These are phyloP conservation scores for Nemania sp. DNA, from an alignment of 2,329 filamentous ascomycete genomes.

Conservation along the genomic window DNA sequence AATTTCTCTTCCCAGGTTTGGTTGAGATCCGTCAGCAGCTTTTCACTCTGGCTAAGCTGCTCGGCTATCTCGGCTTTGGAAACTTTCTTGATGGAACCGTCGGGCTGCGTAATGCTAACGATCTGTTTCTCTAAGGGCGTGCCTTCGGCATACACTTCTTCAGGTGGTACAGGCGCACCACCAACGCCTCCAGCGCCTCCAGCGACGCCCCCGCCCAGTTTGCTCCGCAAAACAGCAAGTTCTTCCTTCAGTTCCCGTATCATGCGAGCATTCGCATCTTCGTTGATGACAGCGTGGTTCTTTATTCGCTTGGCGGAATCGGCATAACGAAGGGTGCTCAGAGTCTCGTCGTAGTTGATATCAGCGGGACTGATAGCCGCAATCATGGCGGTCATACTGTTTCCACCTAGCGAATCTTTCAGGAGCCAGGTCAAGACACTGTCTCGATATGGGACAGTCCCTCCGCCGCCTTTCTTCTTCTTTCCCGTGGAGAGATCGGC, in stretches of 20 bases:
- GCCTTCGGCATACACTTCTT: conserved; percentile 87
- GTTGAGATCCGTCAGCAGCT: conserved; percentile 92
- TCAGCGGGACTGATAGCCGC: conserved; percentile 97
- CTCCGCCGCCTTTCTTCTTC: conserved; percentile 74
- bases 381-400: conserved; percentile 99
- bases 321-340: conserved; percentile 93
- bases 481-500: conserved; percentile 87
- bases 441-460: conserved; percentile 92
- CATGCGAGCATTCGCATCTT: conserved; percentile 98
- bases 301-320: conserved; percentile 99
- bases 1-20: conserved; percentile 99
- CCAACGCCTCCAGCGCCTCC: conserved; percentile 48
- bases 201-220: conserved; percentile 66
- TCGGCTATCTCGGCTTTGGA: conserved; percentile 98
- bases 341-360: conserved; percentile 98
- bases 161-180: conserved; percentile 53
- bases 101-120: conserved; percentile 85
- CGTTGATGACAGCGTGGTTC: conserved; percentile 99
- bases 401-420: conserved; percentile 95
- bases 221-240: conserved; percentile 79
- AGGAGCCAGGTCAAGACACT: conserved; percentile 94
- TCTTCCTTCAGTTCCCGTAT: conserved; percentile 98
- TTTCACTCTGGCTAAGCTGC: conserved; percentile 94
- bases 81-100: conserved; percentile 89
- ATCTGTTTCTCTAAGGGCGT: conserved; percentile 95